Evolutionary conservation across 2,329 filamentous ascomycete genomes (phyloP), one percentile per base, ranked within the genome.

Genomic region (Curvularia sp.): DNA sequence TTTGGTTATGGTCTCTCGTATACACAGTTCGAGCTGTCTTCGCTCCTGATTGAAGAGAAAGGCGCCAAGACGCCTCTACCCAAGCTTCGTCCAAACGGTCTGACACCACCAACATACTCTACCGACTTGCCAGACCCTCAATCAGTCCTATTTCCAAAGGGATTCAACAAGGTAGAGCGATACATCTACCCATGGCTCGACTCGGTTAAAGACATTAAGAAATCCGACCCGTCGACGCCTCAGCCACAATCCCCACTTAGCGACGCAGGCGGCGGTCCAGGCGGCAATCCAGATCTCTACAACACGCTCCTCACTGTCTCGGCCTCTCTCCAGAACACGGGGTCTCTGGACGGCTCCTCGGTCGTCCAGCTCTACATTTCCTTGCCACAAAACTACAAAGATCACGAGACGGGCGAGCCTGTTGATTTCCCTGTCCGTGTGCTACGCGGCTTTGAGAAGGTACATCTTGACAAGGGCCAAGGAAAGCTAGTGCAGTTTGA

Each of bases 1-100:
- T 97, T 97, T 68, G 93, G 94, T 0, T 93, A 88, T 59, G 94
- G 93, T 0, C 83, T 97, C 1, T 91, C 88, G 51, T 96, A 95
- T 79, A 93, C 92, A 0, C 84, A 79, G 0, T 96, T 94, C 74
- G 79, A 84, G 12, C 83, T 92, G 55, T 82, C 81, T 10, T 82
- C 84, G 30, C 76, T 80, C 8, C 76, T 90, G 48, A 69, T 77
- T 63, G 72, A 58, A 53, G 76, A 18, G 64, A 76, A 19, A 60
- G 82, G 81, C 49, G 66, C 75, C 6, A 89, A 87, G 72, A 67
- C 67, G 3, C 69, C 65, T 7, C 57, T 75, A 2, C 72, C 74
- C 8, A 68, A 68, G 21, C 60, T 74, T 2, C 69, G 74, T 19
- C 71, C 82, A 1, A 68, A 74, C 0, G 76, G 69, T 32, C 56